These are phyloP conservation scores for Helianthus annuus DNA, from an alignment of 129 eudicot genomes.

Conservation along the genomic window HanXRQr2.0-SUNRISE NC_035438.2:6063485-6063984, in stretches of 20 bases:
- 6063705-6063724: not conserved
- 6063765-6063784: conserved; percentile 57
- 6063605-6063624: conserved; percentile 39
- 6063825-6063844: conserved; percentile 46
- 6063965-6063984: conserved; percentile 84
- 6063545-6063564: conserved; percentile 59
- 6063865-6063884: conserved; percentile 84
- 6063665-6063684: conserved; percentile 7
- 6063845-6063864: conserved; percentile 62
- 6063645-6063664: conserved; percentile 2
- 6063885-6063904: conserved; percentile 62
- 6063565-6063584: conserved; percentile 51
- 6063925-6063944: conserved; percentile 91
- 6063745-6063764: conserved; percentile 31
- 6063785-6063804: conserved; percentile 72
- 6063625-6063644: not conserved
- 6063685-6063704: conserved; percentile 2
- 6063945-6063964: conserved; percentile 84
- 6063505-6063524: conserved; percentile 71
- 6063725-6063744: conserved; percentile 31
- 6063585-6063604: conserved; percentile 43
- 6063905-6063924: conserved; percentile 83
- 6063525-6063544: conserved; percentile 87
- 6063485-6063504: conserved; percentile 47
- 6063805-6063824: conserved; percentile 55